phyloP scores from a whole-genome alignment of 192 early-diverging fungal species.

The Coemansia sp. region DNA sequence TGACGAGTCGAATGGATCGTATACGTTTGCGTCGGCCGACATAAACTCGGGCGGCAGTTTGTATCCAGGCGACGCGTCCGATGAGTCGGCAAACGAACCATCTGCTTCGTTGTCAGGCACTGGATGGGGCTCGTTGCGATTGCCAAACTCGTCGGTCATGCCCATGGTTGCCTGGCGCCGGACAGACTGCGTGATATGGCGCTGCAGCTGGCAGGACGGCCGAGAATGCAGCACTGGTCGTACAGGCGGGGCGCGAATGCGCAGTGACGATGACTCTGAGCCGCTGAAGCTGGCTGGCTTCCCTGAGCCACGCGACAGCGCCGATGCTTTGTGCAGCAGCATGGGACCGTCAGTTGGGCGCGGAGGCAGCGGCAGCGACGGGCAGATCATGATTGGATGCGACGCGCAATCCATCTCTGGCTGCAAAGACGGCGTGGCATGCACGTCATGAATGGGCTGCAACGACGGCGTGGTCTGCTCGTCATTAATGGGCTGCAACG shows the following conservation, averaged over 20 bases:
- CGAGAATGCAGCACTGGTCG: constrained; percentile 14
- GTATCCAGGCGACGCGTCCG: constrained; percentile 19
- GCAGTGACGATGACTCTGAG: constrained; percentile 11
- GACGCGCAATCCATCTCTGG: constrained; percentile 4
- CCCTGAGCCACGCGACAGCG: constrained; percentile 21
- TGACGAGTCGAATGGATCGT: constrained; percentile 53
- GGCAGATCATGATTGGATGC: constrained; percentile 6
- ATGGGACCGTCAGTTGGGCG: constrained; percentile 9
- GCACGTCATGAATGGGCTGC: not conserved
- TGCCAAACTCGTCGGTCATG: constrained; percentile 53
- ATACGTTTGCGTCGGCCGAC: constrained; percentile 44
- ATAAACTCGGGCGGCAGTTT: constrained; percentile 47
- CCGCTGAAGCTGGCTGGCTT: constrained; percentile 9
- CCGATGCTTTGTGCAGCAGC: constrained; percentile 40
- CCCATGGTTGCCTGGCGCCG: constrained; percentile 41
- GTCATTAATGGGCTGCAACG: not conserved
- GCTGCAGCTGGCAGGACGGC: constrained; percentile 4
- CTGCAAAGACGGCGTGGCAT: not conserved
- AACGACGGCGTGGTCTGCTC: not conserved
- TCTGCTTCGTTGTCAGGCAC: not conserved
- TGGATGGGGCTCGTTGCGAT: constrained; percentile 10
- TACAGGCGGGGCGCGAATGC: constrained; percentile 8
- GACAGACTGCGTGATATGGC: constrained; percentile 17
- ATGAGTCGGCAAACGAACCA: not conserved
- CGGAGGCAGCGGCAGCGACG: constrained; percentile 38